Evolutionary conservation across 345 rosid genomes (phyloP).

Genomic region (Geranium rotundifolium): DNA sequence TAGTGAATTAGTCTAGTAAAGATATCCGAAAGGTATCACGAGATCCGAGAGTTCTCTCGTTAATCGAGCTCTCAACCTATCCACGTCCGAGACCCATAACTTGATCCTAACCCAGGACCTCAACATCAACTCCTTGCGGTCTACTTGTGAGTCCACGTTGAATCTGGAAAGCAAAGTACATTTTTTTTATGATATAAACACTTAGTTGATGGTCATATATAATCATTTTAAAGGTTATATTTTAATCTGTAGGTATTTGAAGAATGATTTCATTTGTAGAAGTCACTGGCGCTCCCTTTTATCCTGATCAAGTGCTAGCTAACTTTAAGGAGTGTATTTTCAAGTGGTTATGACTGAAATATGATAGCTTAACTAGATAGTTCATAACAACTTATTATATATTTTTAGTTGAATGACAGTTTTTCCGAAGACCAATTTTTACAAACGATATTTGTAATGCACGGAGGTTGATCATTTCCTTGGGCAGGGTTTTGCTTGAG

Average conservation of each 20-base stretch:
- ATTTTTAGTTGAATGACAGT: too few relatives aligned
- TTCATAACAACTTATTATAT: too few relatives aligned
- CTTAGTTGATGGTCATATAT: background rate
- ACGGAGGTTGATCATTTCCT: background rate
- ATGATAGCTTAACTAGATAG: too few relatives aligned
- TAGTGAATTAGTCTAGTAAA: too few relatives aligned
- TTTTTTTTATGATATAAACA: background rate
- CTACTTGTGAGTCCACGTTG: background rate
- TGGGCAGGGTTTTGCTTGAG: background rate
- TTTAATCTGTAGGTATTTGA: background rate
- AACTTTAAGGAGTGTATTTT: background rate
- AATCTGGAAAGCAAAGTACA: background rate
- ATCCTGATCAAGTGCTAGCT: background rate
- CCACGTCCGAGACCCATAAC: too few relatives aligned
- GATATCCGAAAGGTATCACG: too few relatives aligned
- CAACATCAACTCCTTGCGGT: too few relatives aligned
- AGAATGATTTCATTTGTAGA: background rate
- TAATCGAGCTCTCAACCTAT: too few relatives aligned
- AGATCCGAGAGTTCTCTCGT: too few relatives aligned
- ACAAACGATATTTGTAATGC: background rate
- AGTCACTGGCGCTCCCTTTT: background rate
- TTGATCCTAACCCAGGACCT: too few relatives aligned
- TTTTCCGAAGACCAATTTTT: background rate
- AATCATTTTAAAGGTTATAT: background rate
- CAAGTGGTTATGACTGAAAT: background rate